Evolutionary conservation across 2,329 filamentous ascomycete species (phyloP), one percentile per base, ranked within the genome.

Genomic region (Botrytis byssoidea): DNA sequence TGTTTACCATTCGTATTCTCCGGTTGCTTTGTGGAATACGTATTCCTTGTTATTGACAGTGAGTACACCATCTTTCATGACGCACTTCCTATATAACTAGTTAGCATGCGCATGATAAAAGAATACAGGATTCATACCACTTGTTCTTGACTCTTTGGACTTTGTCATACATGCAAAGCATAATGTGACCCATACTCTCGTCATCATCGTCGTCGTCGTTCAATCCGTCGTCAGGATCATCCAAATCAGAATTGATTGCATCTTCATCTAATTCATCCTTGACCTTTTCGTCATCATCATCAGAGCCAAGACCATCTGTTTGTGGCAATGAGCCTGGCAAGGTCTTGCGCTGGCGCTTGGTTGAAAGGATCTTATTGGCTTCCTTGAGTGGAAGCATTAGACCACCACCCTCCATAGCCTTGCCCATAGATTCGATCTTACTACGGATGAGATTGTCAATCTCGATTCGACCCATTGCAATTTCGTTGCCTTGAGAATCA

Each of bases 161-260:
- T 86, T 99, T 99, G 86, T 99, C 96, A 82, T 99, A 99, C 82
- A 97, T 98, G 86, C 96, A 99, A 59, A 99, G 90, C 93, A 99
- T 98, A 81, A 97, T 95, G 78, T 97, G 93, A 1, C 92, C 91
- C 77, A 92, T 89, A 51, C 91, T 89, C 61, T 97, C 95, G 74
- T 97, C 94, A 22, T 94, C 93, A 69, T 96, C 95, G 48, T 96
- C 93, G 37, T 95, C 93, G 37, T 96, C 94, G 44, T 93, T 91
- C 29, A 90, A 84, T 18, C 93, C 91, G 75, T 98, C 96, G 76
- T 98, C 95, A 0, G 95, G 90, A 81, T 99, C 96, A 81, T 99
- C 96, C 5, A 99, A 90, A 79, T 99, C 96, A 0, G 96, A 98
- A 83, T 99, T 99, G 84, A 99, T 99, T 2, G 95, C 96, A 82